Percentiles rank a stretch among this genome's conserved stretches.
Conservation (phyloP, 2,329 filamentous ascomycete genomes). For the Microdochium nivale region DNA sequence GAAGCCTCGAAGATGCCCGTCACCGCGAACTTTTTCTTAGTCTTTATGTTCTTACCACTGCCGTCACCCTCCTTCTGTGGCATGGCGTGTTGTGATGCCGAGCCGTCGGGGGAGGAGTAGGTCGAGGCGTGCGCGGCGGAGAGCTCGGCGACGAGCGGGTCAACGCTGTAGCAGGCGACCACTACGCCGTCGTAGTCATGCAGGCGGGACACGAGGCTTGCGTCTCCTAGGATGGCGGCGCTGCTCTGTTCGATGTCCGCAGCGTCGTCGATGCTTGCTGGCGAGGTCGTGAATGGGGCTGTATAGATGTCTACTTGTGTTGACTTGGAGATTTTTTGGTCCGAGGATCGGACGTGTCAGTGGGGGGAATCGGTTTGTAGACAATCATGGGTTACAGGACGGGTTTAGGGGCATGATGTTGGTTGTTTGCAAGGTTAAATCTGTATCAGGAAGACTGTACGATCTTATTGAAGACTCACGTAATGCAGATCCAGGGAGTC, state of each 20-base stretch:
- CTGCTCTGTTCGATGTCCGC: conserved; percentile 58
- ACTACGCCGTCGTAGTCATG: conserved; percentile 64
- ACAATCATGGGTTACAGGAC: too few species aligned
- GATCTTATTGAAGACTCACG: too few species aligned
- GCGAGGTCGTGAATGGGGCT: conserved; percentile 44
- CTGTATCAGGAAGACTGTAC: too few species aligned
- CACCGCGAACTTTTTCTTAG: conserved; percentile 36
- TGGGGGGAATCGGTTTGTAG: background rate
- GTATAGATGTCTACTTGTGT: conserved; percentile 56
- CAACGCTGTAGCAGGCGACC: conserved; percentile 81
- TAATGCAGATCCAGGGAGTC: conserved; percentile 27
- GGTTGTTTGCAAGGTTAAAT: too few species aligned
- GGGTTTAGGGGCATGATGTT: too few species aligned
- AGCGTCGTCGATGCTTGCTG: conserved; percentile 71
- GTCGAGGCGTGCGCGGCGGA: conserved; percentile 15
- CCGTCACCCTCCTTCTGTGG: background rate
- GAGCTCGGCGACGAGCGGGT: conserved; percentile 63
- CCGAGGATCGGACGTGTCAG: background rate
- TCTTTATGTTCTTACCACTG: background rate
- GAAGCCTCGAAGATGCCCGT: conserved; percentile 86
- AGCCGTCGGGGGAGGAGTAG: too few species aligned
- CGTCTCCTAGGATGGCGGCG: conserved; percentile 48
- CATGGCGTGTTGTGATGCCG: too few species aligned
- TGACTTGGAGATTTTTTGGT: conserved; percentile 22
- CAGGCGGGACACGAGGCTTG: conserved; percentile 30